Base-by-base conservation (phyloP, 441 rosid genomes). In the Populus hybrid region DNA sequence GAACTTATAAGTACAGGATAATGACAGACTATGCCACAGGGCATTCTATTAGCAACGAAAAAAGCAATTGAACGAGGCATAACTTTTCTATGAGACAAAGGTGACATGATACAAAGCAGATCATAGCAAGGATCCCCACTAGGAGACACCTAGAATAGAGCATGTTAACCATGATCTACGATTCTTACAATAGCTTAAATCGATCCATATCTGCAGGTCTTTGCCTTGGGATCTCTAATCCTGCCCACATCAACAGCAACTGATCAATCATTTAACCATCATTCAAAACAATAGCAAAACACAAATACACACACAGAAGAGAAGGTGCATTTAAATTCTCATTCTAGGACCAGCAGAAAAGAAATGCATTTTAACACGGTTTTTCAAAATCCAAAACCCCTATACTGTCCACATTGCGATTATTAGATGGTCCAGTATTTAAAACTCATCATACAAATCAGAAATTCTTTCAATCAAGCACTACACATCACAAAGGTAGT, bases 31-130 rank as follows among this genome's bases (percentile, higher is more conserved):
- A 76, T 74, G 74, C 74, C 71, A 18, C 35, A 67, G 77, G 83
- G 45, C 78, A 83, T 84, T 75, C 83, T 77, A 82, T 85, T 85
- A 80, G 80, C 40, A 81, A 79, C 77, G 26, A n/a, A 64, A 59
- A 9, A 38, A 64, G 50, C 28, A 56, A 82, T 64, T 71, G 78
- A 81, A 59, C 64, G 76, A 72, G 82, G 78, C 83, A 79, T 86
- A 56, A 74, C 76, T 84, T 87, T 77, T 83, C 87, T 88, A 87
- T 84, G 85, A 79, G 82, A 86, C 82, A 84, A 80, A 77, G 72
- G 79, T 77, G 79, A 73, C 87, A 86, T 86, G 80, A 75, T 86
- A 90, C 86, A 85, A 80, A 67, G 84, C 78, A 81, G 86, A 81
- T 75, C 90, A 80, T 63, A 72, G 82, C 78, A 69, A 64, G 79